Conservation (phyloP, 208 protist genomes). For the Novymonas esmeraldas region DNA sequence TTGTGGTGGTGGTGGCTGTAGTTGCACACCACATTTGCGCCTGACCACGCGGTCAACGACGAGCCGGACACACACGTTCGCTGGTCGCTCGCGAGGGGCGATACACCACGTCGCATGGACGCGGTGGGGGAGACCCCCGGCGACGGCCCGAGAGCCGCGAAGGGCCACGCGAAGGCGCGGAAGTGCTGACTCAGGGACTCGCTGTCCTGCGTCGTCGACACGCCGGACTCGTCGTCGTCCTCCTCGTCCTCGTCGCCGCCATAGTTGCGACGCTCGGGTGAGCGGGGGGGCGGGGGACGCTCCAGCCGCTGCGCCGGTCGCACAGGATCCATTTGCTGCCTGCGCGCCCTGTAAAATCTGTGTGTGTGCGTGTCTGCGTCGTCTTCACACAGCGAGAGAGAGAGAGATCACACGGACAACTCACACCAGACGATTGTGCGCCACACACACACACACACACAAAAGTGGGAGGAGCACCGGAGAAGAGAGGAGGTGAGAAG, state of each 20-base stretch:
- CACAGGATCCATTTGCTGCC: constrained; percentile 34
- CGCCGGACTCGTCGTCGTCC: constrained; percentile 21
- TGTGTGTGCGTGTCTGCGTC: too few species aligned
- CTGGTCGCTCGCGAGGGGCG: constrained; percentile 8
- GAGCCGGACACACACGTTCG: constrained; percentile 19
- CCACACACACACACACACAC: too few species aligned
- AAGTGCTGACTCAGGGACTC: constrained; percentile 23
- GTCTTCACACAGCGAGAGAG: too few species aligned
- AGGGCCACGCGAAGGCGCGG: constrained; percentile 21
- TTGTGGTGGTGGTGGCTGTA: not conserved
- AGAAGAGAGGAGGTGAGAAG: too few species aligned
- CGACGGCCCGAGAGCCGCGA: constrained; percentile 3
- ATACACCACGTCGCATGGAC: constrained; percentile 15
- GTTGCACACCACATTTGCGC: constrained; percentile 16
- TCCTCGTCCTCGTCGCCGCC: constrained; percentile 20
- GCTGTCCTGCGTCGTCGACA: constrained; percentile 21
- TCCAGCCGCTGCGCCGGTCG: constrained; percentile 27
- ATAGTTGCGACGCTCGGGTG: not conserved
- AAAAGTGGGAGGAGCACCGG: too few species aligned
- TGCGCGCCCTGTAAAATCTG: too few species aligned
- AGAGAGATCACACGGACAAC: too few species aligned
- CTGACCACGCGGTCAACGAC: constrained; percentile 31
- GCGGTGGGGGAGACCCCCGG: constrained; percentile 1
- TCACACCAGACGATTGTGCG: too few species aligned
- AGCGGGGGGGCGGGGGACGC: constrained; percentile 10